phyloP scores from a whole-genome alignment of 2,329 filamentous ascomycete species.

The Leptographium wingfieldii region DNA sequence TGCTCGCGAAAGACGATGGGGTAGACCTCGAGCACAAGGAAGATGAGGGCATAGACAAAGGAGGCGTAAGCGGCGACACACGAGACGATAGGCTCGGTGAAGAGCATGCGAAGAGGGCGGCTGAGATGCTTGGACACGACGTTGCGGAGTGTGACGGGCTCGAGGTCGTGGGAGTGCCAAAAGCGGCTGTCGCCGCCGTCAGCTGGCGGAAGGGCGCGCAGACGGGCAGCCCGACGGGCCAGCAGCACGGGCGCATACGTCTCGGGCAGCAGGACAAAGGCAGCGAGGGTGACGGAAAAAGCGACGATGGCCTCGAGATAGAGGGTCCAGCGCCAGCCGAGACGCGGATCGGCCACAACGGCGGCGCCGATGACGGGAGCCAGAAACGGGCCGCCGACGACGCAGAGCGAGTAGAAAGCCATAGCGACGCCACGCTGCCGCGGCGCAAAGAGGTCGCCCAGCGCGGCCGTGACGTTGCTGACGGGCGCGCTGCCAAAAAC shows the following conservation, averaged over 20 bases:
- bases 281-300: conserved; percentile 11
- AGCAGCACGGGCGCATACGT: conserved; percentile 33
- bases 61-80: conserved; percentile 31
- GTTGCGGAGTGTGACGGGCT: conserved; percentile 42
- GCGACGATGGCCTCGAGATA: conserved; percentile 18
- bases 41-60: conserved; percentile 43
- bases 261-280: conserved; percentile 18
- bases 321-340: conserved; percentile 17
- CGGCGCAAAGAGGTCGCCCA: conserved; percentile 49
- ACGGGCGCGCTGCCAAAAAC: conserved; percentile 49
- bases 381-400: conserved; percentile 27
- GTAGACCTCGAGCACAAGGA: conserved; percentile 43
- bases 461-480: conserved; percentile 50
- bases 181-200: conserved; percentile 19
- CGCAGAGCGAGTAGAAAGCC: conserved; percentile 26
- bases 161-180: conserved; percentile 42
- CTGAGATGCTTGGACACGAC: conserved; percentile 55
- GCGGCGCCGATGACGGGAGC: conserved; percentile 29
- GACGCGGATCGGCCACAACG: conserved; percentile 15
- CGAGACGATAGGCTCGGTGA: conserved; percentile 57
- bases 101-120: conserved; percentile 58
- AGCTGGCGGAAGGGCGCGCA: conserved; percentile 26
- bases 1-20: conserved; percentile 35
- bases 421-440: conserved; percentile 40
- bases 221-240: conserved; percentile 30